Percentiles rank a stretch among this genome's conserved stretches.
Evolutionary conservation across 73 alveolate genomes (phyloP).

Genomic region (Paramecium sexaurelia): DNA sequence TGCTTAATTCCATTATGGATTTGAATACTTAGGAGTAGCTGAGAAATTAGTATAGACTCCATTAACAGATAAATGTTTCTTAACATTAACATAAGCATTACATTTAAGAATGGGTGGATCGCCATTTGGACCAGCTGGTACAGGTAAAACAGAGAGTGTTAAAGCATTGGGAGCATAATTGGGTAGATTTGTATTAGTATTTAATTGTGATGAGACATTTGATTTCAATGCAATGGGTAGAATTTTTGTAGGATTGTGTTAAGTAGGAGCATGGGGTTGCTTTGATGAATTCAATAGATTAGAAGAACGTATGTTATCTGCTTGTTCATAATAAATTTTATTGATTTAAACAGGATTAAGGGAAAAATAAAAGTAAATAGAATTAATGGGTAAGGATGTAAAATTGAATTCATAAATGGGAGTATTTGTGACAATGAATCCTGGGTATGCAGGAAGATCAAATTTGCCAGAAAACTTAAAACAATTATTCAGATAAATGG

Average conservation of each 20-base stretch:
- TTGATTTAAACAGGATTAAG: conserved; percentile 98
- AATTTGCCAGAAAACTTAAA: conserved; percentile 99
- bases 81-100: conserved; percentile 96
- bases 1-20: conserved; percentile 98
- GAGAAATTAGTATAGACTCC: conserved; percentile 98
- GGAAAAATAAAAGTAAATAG: conserved; percentile 93
- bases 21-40: conserved; percentile 98
- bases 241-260: conserved; percentile 98
- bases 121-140: conserved; percentile 99
- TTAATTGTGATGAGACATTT: conserved; percentile 99
- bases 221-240: conserved; percentile 99
- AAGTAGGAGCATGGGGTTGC: conserved; percentile 99
- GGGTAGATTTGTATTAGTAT: conserved; percentile 98
- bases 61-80: conserved; percentile 97
- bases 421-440: conserved; percentile 99
- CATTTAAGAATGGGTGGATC: conserved; percentile 99
- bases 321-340: conserved; percentile 97
- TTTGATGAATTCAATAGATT: conserved; percentile 97
- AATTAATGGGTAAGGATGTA: conserved; percentile 96
- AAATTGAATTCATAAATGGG: conserved; percentile 98
- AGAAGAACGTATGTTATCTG: conserved; percentile 99
- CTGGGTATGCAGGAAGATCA: conserved; percentile 99
- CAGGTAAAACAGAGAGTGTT: conserved; percentile 99
- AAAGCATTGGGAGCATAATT: conserved; percentile 98
- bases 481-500: conserved; percentile 99